These are phyloP conservation scores for Tinospora cordifolia DNA, from an alignment of 164 flowering plant species.

Conservation along the genomic window DNA sequence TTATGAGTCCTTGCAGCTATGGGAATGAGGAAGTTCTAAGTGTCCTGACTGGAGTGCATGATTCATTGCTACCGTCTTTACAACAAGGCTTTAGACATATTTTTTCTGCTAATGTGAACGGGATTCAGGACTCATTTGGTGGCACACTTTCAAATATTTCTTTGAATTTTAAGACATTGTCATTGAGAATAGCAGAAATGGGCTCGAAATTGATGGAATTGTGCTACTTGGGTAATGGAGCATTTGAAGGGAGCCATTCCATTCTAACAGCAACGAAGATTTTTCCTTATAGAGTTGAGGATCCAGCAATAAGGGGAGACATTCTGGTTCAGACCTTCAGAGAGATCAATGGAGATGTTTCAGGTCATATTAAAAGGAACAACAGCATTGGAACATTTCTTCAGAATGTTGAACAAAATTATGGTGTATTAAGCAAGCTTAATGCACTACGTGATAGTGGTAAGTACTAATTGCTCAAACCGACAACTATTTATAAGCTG, in stretches of 20 bases:
- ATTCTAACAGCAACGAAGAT: no score
- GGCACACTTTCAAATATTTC: conserved; percentile 32
- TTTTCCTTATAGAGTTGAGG: conserved; percentile 85
- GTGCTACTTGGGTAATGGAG: conserved; percentile 63
- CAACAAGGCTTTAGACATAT: conserved; percentile 46
- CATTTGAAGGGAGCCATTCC: no score
- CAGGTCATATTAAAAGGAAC: conserved; percentile 23
- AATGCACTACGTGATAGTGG: conserved; percentile 46
- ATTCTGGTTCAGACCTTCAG: conserved; percentile 67
- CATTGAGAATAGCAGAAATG: conserved; percentile 53
- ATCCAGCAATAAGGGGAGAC: conserved; percentile 80
- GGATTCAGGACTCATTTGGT: conserved; percentile 16
- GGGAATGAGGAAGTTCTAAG: conserved; percentile 75
- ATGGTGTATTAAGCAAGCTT: conserved; percentile 37
- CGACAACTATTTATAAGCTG: not conserved
- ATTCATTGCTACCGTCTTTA: conserved; percentile 71
- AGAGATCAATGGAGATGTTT: conserved; percentile 45
- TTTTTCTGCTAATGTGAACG: conserved; percentile 26
- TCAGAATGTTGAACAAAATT: conserved; percentile 48
- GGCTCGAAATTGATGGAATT: conserved; percentile 73
- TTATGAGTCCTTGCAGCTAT: conserved; percentile 34
- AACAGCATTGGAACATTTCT: conserved; percentile 50
- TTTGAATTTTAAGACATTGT: conserved; percentile 59
- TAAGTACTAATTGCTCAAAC: conserved; percentile 22
- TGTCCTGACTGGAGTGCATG: conserved; percentile 67